phyloP scores from a whole-genome alignment of 2,329 filamentous ascomycete genomes.

The Claviceps pazoutovae region DNA sequence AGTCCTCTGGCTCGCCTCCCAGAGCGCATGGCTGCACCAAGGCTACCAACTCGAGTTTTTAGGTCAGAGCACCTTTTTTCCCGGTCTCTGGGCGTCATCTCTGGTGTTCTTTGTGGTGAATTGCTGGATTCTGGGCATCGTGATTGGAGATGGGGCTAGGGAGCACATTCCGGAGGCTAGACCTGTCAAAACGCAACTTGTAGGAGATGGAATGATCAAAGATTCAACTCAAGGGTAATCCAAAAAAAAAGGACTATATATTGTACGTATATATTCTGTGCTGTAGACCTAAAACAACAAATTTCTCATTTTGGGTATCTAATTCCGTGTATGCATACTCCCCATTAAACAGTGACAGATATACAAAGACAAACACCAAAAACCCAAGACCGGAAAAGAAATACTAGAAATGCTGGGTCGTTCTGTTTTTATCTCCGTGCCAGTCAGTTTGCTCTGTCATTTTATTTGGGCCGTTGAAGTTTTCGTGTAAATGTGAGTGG shows the following conservation, averaged over 20 bases:
- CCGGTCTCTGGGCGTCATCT: slow-evolving; percentile 65
- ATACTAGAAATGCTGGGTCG: neutral
- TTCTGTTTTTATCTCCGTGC: neutral
- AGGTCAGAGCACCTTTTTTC: slow-evolving; percentile 69
- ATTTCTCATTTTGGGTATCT: slow-evolving; percentile 10
- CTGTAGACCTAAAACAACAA: neutral
- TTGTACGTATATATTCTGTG: too few relatives aligned
- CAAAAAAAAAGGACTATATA: too few relatives aligned
- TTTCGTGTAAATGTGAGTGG: neutral
- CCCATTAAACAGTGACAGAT: too few relatives aligned
- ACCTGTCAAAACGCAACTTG: too few relatives aligned
- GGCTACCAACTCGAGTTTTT: slow-evolving; percentile 67
- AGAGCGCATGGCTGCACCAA: slow-evolving; percentile 64
- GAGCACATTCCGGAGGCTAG: neutral
- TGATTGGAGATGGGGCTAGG: slow-evolving; percentile 49
- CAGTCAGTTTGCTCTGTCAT: too few relatives aligned
- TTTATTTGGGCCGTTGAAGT: neutral
- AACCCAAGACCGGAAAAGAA: neutral
- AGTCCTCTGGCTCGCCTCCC: slow-evolving; percentile 58
- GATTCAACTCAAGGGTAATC: too few relatives aligned
- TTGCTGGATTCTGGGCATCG: slow-evolving; percentile 70
- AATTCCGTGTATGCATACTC: slow-evolving; percentile 5
- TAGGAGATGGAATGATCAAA: too few relatives aligned
- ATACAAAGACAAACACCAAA: neutral
- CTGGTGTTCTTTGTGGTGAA: slow-evolving; percentile 75